These are phyloP conservation scores for Moniliophthora roreri DNA, from an alignment of 1,284 basidiomycete genomes.

Conservation along the genomic window DNA sequence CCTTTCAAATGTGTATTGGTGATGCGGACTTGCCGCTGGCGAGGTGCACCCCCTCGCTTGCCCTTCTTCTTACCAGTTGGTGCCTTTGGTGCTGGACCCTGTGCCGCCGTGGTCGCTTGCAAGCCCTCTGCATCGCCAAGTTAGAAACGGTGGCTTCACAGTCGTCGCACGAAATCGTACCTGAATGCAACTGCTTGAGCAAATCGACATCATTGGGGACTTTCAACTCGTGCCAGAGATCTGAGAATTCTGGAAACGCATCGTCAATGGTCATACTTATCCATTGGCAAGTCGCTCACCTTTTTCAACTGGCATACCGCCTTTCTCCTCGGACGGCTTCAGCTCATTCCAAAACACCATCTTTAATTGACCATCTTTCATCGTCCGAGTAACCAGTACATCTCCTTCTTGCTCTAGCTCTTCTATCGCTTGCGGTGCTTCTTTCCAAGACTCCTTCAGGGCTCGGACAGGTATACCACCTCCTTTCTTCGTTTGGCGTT, in stretches of 20 bases:
- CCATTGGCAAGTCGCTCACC: constrained; percentile 46
- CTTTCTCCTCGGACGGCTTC: constrained; percentile 69
- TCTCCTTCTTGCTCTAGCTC: constrained; percentile 87
- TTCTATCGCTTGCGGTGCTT: constrained; percentile 78
- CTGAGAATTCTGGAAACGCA: constrained; percentile 71
- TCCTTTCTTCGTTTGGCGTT: constrained; percentile 73
- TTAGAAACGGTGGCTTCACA: constrained; percentile 12
- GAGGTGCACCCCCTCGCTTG: constrained; percentile 66
- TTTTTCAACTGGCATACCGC: constrained; percentile 74
- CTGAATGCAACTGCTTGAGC: constrained; percentile 71
- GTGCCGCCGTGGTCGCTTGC: constrained; percentile 68
- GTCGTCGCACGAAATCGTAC: constrained; percentile 46
- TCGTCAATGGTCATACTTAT: constrained; percentile 1
- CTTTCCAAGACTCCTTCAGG: constrained; percentile 89
- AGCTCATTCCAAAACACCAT: constrained; percentile 94
- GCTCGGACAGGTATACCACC: constrained; percentile 84
- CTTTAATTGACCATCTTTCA: constrained; percentile 80
- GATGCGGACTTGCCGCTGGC: constrained; percentile 77
- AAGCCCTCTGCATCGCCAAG: constrained; percentile 57
- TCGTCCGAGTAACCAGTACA: constrained; percentile 81
- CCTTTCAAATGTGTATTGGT: constrained; percentile 87
- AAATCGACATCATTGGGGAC: constrained; percentile 86
- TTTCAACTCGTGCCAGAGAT: constrained; percentile 82
- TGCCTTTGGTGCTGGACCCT: constrained; percentile 51
- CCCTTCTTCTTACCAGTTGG: constrained; percentile 75